These are phyloP conservation scores for Hypomyces rosellus DNA, from an alignment of 2,329 filamentous ascomycete genomes.

Conservation along the genomic window DNA sequence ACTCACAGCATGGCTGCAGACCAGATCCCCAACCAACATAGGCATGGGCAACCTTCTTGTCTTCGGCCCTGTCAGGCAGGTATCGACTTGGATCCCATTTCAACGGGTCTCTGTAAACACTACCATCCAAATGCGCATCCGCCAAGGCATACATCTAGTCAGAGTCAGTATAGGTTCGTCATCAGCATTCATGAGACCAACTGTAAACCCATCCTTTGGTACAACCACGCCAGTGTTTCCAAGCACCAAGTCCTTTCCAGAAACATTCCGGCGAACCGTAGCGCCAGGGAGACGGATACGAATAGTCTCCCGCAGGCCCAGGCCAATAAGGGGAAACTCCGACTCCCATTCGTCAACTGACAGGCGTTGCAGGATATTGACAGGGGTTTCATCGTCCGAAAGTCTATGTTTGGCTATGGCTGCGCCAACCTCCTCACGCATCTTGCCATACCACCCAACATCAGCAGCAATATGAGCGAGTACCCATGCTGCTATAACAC, in stretches of 20 bases:
- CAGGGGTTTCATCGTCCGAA: conserved; percentile 21
- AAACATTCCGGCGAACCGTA: conserved; percentile 46
- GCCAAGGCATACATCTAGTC: conserved; percentile 32
- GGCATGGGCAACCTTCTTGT: conserved; percentile 25
- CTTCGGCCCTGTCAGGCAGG: conserved; percentile 40
- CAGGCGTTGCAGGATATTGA: conserved; percentile 36
- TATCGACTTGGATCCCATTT: conserved; percentile 47
- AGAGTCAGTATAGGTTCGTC: too few species aligned
- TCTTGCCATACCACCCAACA: conserved; percentile 38
- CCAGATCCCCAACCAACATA: conserved; percentile 32
- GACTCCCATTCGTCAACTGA: conserved; percentile 48
- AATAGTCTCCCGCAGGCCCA: conserved; percentile 48
- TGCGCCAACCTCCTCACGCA: conserved; percentile 41
- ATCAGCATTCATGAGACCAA: too few species aligned
- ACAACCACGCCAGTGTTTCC: conserved; percentile 42
- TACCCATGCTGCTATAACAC: conserved; percentile 49
- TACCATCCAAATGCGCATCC: conserved; percentile 42
- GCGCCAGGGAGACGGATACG: conserved; percentile 42
- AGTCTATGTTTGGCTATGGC: conserved; percentile 37
- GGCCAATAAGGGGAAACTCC: conserved; percentile 47
- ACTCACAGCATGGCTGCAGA: conserved; percentile 26
- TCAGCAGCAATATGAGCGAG: conserved; percentile 43
- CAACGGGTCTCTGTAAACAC: conserved; percentile 41
- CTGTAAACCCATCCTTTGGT: conserved; percentile 39
- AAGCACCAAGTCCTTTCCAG: conserved; percentile 37